Conservation (phyloP, 495 filamentous ascomycete genomes). For the Viridothelium virens region DNA sequence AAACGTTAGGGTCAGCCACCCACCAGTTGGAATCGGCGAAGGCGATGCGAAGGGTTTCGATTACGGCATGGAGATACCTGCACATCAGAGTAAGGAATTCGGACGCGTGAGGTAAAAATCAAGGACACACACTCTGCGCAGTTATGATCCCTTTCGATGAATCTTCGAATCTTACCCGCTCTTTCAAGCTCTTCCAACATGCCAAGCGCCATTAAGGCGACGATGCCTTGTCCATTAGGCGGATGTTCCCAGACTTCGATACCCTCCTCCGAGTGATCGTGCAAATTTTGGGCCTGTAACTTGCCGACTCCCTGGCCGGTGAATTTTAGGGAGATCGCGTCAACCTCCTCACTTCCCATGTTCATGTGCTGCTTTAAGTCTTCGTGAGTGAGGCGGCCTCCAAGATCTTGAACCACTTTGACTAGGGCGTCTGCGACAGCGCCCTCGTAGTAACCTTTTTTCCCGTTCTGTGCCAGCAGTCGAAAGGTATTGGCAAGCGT, state of each 20-base stretch:
- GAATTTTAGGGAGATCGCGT: slow-evolving; percentile 74
- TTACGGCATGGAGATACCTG: slow-evolving; percentile 78
- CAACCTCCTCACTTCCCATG: slow-evolving; percentile 65
- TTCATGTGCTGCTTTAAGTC: slow-evolving; percentile 73
- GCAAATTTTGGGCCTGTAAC: slow-evolving; percentile 37
- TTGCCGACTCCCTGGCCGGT: slow-evolving; percentile 56
- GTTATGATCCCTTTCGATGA: slow-evolving; percentile 64
- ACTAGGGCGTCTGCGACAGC: slow-evolving; percentile 70
- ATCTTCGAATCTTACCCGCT: slow-evolving; percentile 61
- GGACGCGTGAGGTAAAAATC: neutral
- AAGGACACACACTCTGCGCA: slow-evolving; percentile 35
- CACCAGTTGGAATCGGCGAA: slow-evolving; percentile 90
- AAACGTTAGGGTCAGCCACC: slow-evolving; percentile 71
- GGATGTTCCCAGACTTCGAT: slow-evolving; percentile 93
- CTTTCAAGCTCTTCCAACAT: slow-evolving; percentile 79
- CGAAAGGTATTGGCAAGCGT: slow-evolving; percentile 76
- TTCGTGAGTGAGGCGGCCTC: slow-evolving; percentile 68
- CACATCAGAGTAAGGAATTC: neutral
- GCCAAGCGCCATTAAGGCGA: slow-evolving; percentile 87
- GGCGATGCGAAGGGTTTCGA: slow-evolving; percentile 83
- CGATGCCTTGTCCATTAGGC: slow-evolving; percentile 95
- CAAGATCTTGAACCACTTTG: slow-evolving; percentile 65
- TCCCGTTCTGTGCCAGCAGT: slow-evolving; percentile 67
- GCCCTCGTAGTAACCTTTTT: slow-evolving; percentile 86
- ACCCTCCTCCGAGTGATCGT: slow-evolving; percentile 44